Percentiles rank a stretch among this genome's conserved stretches.
These are phyloP conservation scores for Sphenostylis stenocarpa DNA, from an alignment of 306 rosid species.

Conservation along the genomic window DNA sequence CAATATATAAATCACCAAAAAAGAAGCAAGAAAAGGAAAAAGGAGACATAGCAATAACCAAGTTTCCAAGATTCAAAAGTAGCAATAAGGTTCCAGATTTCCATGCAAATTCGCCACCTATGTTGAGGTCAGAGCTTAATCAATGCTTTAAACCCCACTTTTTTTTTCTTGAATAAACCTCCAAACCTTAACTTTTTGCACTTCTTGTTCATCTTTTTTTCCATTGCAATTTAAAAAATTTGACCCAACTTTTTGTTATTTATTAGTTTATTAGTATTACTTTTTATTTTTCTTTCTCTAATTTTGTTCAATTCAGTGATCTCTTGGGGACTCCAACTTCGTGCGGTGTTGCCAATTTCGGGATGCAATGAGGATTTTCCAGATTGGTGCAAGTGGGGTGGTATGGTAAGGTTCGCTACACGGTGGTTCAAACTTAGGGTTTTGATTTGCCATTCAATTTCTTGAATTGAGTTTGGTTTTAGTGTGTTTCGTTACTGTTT, in stretches of 20 bases:
- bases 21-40: background rate
- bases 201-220: conserved; percentile 48
- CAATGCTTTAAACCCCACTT: conserved; percentile 41
- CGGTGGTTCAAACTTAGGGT: conserved; percentile 63
- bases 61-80: conserved; percentile 56
- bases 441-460: conserved; percentile 53
- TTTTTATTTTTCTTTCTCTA: background rate
- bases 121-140: conserved; percentile 65
- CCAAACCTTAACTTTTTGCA: conserved; percentile 39
- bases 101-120: conserved; percentile 62
- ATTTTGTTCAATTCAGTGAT: conserved; percentile 54
- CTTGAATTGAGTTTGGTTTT: conserved; percentile 39
- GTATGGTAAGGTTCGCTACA: conserved; percentile 44
- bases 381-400: conserved; percentile 48
- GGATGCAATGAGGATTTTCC: conserved; percentile 38
- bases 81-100: conserved; percentile 62
- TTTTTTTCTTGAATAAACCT: conserved; percentile 16
- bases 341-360: conserved; percentile 51
- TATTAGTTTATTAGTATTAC: conserved; percentile 21
- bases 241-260: background rate
- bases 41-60: conserved; percentile 37
- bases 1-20: conserved; percentile 39
- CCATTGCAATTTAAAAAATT: conserved; percentile 16
- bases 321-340: conserved; percentile 50
- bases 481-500: conserved; percentile 44